A percentile compares a stretch with the other conserved stretches of the same genome.
These are phyloP conservation scores for Penicillium crystallinum DNA, from an alignment of 495 filamentous ascomycete genomes.

Conservation along the genomic window DNA sequence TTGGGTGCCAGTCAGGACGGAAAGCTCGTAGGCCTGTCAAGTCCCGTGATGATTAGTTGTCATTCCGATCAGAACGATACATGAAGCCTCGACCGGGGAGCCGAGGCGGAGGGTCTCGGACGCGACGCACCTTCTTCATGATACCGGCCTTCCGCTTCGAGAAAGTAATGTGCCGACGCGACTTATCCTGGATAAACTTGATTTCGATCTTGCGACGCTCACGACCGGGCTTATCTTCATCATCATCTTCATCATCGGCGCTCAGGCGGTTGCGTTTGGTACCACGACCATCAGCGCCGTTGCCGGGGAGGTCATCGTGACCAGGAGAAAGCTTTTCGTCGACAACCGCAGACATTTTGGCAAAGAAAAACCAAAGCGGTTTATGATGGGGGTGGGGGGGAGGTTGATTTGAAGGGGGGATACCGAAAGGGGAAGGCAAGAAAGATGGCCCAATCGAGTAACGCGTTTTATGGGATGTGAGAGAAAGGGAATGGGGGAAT, in stretches of 20 bases:
- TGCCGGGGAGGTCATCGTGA: constrained; percentile 50
- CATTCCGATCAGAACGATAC: neutral
- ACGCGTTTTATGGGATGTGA: constrained; percentile 43
- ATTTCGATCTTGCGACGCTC: constrained; percentile 99
- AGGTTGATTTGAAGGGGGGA: constrained; percentile 14
- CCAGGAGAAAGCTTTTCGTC: constrained; percentile 46
- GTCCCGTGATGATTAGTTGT: neutral
- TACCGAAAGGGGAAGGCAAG: constrained; percentile 47
- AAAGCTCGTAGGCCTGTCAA: constrained; percentile 89
- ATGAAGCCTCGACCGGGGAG: neutral
- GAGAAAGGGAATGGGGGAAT: constrained; percentile 28
- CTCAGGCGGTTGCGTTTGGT: constrained; percentile 84
- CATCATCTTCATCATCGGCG: constrained; percentile 95
- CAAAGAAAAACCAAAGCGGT: constrained; percentile 18
- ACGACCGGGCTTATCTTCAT: constrained; percentile 96
- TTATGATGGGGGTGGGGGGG: neutral
- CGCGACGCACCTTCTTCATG: constrained; percentile 93
- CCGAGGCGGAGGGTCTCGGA: constrained; percentile 13
- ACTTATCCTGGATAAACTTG: constrained; percentile 99
- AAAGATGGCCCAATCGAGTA: constrained; percentile 49
- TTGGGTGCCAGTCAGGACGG: constrained; percentile 96
- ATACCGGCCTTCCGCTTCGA: constrained; percentile 99
- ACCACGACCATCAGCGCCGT: constrained; percentile 67
- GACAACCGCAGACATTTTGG: constrained; percentile 43
- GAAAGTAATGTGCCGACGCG: constrained; percentile 98